These are phyloP conservation scores for Echium plantagineum DNA, from an alignment of 257 asterid genomes.

Conservation along the genomic window DNA sequence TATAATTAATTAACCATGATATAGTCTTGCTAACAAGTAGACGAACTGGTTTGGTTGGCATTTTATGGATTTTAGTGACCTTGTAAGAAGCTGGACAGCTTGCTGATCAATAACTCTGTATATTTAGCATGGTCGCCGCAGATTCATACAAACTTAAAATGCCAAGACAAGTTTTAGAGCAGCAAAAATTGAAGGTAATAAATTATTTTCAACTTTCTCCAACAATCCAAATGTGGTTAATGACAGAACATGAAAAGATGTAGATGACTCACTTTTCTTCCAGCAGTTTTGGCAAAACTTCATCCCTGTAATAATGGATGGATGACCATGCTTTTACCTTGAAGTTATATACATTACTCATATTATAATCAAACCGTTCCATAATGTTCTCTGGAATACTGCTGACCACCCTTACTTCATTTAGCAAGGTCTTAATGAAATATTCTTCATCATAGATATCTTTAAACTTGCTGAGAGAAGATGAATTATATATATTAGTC, in stretches of 20 bases:
- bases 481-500: slow-evolving; percentile 1
- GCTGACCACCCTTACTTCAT: slow-evolving; percentile 45
- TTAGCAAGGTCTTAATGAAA: slow-evolving; percentile 55
- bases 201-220: neutral
- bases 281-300: slow-evolving; percentile 55
- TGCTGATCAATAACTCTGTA: no score
- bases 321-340: slow-evolving; percentile 78
- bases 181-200: neutral
- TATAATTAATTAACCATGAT: no score
- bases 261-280: slow-evolving; percentile 40
- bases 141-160: neutral
- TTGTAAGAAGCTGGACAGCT: no score
- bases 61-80: no score
- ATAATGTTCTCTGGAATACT: slow-evolving; percentile 53
- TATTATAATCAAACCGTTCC: slow-evolving; percentile 54
- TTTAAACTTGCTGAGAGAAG: slow-evolving; percentile 45
- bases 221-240: neutral
- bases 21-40: no score
- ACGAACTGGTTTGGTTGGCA: no score
- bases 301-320: slow-evolving; percentile 54
- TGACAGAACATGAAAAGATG: neutral
- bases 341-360: slow-evolving; percentile 48
- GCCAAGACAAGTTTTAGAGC: neutral
- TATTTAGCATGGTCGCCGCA: no score
- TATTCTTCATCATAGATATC: slow-evolving; percentile 79